Percentiles rank a stretch among this genome's conserved stretches.
Evolutionary conservation across 257 asterid genomes (phyloP).

Genomic region (Petunia axillaris): DNA sequence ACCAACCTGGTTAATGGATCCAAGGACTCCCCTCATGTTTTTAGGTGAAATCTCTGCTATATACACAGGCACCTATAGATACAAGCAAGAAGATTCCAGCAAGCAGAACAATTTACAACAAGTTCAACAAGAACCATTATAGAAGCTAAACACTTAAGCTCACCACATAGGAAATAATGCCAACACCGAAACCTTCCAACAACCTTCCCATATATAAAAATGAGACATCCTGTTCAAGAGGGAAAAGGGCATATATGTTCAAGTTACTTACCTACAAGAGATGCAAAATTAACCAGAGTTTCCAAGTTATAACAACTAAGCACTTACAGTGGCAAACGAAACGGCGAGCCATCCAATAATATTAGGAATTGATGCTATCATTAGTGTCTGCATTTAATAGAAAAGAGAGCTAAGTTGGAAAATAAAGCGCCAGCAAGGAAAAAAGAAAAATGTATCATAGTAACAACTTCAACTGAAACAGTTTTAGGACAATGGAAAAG

Average conservation of each 20-base stretch:
- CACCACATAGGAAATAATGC: slow-evolving; percentile 92
- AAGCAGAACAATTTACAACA: slow-evolving; percentile 18
- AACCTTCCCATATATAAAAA: slow-evolving; percentile 92
- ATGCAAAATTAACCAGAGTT: not conserved
- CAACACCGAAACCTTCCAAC: slow-evolving; percentile 90
- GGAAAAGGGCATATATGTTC: not conserved
- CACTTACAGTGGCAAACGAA: slow-evolving; percentile 82
- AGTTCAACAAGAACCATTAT: slow-evolving; percentile 1
- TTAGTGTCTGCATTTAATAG: slow-evolving; percentile 68
- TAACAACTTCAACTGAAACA: not conserved
- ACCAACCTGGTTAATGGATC: slow-evolving; percentile 82
- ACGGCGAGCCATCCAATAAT: slow-evolving; percentile 87
- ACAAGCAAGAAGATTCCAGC: slow-evolving; percentile 28
- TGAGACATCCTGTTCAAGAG: slow-evolving; percentile 61
- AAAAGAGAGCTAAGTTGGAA: slow-evolving; percentile 11
- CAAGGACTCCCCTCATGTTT: slow-evolving; percentile 87
- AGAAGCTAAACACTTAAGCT: slow-evolving; percentile 19
- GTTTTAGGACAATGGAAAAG: not conserved
- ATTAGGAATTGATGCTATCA: slow-evolving; percentile 87
- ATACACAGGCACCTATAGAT: slow-evolving; percentile 77
- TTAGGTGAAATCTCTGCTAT: slow-evolving; percentile 95
- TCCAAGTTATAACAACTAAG: not conserved
- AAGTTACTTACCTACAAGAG: slow-evolving; percentile 2
- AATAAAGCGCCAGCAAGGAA: not conserved
- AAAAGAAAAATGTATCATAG: not conserved